Evolutionary conservation across 345 rosid species (phyloP), one percentile per base, ranked within the genome.

Genomic region (Ceriops decandra): DNA sequence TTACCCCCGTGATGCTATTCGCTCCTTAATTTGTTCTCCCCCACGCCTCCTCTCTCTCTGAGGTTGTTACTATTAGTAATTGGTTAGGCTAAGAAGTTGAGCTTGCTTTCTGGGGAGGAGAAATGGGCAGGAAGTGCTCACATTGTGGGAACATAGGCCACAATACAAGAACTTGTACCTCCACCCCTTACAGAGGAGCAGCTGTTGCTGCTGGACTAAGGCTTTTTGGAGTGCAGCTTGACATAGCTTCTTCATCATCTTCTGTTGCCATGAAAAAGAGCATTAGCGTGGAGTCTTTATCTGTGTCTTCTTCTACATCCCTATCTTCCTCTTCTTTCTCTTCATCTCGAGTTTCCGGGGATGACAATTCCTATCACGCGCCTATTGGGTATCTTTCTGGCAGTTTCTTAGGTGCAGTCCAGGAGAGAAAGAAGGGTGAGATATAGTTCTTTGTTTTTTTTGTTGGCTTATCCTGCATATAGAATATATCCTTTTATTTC

Each of bases 71-170:
- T 68, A 60, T 24, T 38, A 52, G 60, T 56, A 49, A 13, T 53
- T 70, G 17, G 17, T 22, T 8, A 56, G 71, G 72, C 38, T 38
- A 32, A 68, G 74, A 64, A 71, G 49, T n/a, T 20, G 28, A 56
- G 30, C 5, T 56, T 10, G 32, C 22, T 64, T 52, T 74, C 79
- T 79, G 78, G 63, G 73, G 72, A 52, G 56, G 63, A 70, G 36
- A 78, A 65, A 87, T 87, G 92, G 86, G 86, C 77, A 87, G 92
- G 62, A 87, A 83, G 67, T 88, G 92, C 79, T 88, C 92, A 64
- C 88, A 83, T 66, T 88, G 90, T 62, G 87, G 90, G 56, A 85
- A 81, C 81, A 73, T 62, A 8, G 92, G 92, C 52, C 92, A 88
- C 59, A 88, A 88, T 79, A 81, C 90, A 20, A 80, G 90, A 73